A percentile compares a stretch with the other conserved stretches of the same genome.
Evolutionary conservation across 495 filamentous ascomycete genomes (phyloP).

Genomic region (Xylaria acuta): DNA sequence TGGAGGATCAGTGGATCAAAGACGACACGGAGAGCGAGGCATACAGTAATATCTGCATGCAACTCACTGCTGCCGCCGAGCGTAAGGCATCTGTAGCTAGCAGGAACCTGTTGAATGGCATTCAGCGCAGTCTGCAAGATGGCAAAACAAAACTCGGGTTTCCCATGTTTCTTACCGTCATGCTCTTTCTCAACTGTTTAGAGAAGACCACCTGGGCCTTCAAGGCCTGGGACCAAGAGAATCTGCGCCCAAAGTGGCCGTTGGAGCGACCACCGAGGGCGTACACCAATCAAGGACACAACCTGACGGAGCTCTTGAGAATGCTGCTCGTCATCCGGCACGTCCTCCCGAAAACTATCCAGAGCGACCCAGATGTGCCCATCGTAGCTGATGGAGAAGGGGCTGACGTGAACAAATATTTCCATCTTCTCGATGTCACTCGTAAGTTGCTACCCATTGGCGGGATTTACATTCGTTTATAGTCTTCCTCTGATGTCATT

Average conservation of each 20-base stretch:
- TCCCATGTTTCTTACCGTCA: conserved; percentile 74
- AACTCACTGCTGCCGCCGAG: conserved; percentile 77
- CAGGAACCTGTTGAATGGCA: conserved; percentile 73
- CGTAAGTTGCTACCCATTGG: conserved; percentile 51
- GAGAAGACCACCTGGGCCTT: conserved; percentile 87
- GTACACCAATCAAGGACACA: conserved; percentile 73
- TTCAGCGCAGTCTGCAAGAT: conserved; percentile 78
- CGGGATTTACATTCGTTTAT: background rate
- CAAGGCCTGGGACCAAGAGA: conserved; percentile 71
- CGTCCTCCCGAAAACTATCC: conserved; percentile 66
- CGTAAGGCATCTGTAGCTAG: conserved; percentile 70
- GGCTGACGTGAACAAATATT: conserved; percentile 61
- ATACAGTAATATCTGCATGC: conserved; percentile 63
- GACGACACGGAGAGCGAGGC: conserved; percentile 51
- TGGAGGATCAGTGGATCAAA: conserved; percentile 44
- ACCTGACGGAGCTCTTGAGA: conserved; percentile 71
- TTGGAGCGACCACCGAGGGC: conserved; percentile 69
- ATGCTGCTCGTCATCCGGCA: conserved; percentile 79
- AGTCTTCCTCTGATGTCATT: conserved; percentile 22
- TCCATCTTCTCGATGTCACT: conserved; percentile 64
- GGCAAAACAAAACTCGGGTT: conserved; percentile 71
- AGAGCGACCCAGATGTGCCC: conserved; percentile 59
- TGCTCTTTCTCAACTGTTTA: conserved; percentile 79
- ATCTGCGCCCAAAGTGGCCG: conserved; percentile 67
- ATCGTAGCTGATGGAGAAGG: conserved; percentile 62